These are phyloP conservation scores for Vitis rupestris DNA, from an alignment of 164 flowering plant species.

Conservation along the genomic window DNA sequence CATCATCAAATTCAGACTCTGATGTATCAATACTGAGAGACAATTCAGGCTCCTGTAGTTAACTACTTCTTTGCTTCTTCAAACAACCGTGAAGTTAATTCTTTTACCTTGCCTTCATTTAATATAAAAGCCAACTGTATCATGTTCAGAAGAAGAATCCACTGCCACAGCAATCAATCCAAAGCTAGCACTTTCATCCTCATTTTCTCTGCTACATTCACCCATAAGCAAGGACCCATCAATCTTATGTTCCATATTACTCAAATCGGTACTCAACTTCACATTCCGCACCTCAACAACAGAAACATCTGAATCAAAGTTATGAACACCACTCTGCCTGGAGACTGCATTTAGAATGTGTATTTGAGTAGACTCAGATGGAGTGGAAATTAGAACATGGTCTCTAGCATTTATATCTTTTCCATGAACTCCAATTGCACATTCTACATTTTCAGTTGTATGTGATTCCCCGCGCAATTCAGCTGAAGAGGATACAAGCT, in stretches of 20 bases:
- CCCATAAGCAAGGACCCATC: constrained; percentile 17
- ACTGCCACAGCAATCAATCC: too few species aligned
- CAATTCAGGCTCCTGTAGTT: too few species aligned
- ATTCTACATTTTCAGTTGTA: constrained; percentile 15
- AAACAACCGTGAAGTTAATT: too few species aligned
- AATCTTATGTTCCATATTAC: neutral
- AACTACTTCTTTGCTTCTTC: too few species aligned
- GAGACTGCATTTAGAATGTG: constrained; percentile 11
- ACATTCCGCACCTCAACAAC: constrained; percentile 16
- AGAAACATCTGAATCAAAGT: constrained; percentile 10
- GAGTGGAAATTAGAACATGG: too few species aligned
- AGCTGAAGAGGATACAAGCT: constrained; percentile 9
- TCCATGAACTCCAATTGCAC: constrained; percentile 8
- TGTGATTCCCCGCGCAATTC: constrained; percentile 21
- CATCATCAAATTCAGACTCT: too few species aligned
- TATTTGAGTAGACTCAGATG: neutral
- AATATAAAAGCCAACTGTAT: too few species aligned
- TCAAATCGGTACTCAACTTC: constrained; percentile 10
- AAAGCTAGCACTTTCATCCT: too few species aligned
- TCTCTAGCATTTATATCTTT: neutral
- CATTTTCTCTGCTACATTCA: neutral
- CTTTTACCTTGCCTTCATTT: too few species aligned
- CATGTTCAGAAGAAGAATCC: too few species aligned
- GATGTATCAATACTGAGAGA: too few species aligned
- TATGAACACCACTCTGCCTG: constrained; percentile 14